Conservation (phyloP, 2,329 filamentous ascomycete genomes). For the Diaporthe citrichinensis region DNA sequence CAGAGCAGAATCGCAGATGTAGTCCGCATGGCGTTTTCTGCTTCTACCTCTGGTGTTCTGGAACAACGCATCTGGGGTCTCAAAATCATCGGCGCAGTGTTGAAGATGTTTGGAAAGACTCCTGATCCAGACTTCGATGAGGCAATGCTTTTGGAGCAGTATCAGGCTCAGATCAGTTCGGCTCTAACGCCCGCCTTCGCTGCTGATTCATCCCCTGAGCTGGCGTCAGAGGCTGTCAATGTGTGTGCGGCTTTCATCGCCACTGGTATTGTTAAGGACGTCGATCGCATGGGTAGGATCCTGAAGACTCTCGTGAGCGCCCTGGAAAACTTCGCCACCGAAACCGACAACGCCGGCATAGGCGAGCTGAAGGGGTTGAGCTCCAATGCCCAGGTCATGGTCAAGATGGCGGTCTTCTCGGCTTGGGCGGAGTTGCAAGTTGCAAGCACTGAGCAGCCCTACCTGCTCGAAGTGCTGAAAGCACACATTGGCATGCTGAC, state of each 20-base stretch:
- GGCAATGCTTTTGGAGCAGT: slow-evolving; percentile 95
- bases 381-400: slow-evolving; percentile 97
- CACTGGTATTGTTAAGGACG: slow-evolving; percentile 95
- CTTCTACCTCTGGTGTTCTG: slow-evolving; percentile 92
- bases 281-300: slow-evolving; percentile 98
- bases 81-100: slow-evolving; percentile 91
- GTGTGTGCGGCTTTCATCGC: slow-evolving; percentile 99
- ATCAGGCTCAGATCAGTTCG: slow-evolving; percentile 98
- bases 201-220: slow-evolving; percentile 92
- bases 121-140: slow-evolving; percentile 98
- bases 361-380: slow-evolving; percentile 94
- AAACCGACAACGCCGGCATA: slow-evolving; percentile 86
- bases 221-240: slow-evolving; percentile 95
- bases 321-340: slow-evolving; percentile 90
- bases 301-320: slow-evolving; percentile 92
- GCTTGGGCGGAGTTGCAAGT: slow-evolving; percentile 98
- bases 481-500: slow-evolving; percentile 92
- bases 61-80: slow-evolving; percentile 91
- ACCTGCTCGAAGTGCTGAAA: slow-evolving; percentile 88
- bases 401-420: slow-evolving; percentile 96
- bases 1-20: slow-evolving; percentile 92
- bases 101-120: slow-evolving; percentile 96
- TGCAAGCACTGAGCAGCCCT: slow-evolving; percentile 91
- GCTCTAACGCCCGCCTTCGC: slow-evolving; percentile 97
- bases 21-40: slow-evolving; percentile 96